Evolutionary conservation across 352 stramenopile species (phyloP), one percentile per base, ranked within the genome.

Genomic region (Pythium insidiosum): DNA sequence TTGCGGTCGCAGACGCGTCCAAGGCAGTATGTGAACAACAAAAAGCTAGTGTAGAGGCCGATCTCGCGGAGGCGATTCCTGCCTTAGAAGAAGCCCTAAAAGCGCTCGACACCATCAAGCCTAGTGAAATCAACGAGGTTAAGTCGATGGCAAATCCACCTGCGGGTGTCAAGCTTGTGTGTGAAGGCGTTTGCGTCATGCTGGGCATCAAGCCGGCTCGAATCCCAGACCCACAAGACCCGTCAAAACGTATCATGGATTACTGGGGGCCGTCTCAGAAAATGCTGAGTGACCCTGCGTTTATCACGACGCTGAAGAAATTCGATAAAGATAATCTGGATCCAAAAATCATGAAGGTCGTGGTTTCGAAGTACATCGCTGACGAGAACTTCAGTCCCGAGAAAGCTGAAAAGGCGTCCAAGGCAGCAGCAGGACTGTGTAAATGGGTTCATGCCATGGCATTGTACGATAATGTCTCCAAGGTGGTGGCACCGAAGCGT

Each of bases 361-460:
- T 97, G 24, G 54, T 63, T 1, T 68, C 74, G 25, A 96, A 95
- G 47, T 97, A 96, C 59, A 92, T 97, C 43, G 72, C 84, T 0
- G 84, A 97, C 41, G 75, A 93, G 16, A 89, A 94, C 22, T 97
- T 98, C 38, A 95, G 79, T 31, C 84, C 85, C 0, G 84, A 95
- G 63, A 94, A 91, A 30, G 85, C 91, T 6, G 82, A 95, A 38
- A 97, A 97, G 50, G 91, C 88, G 0, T 97, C 87, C 6, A 95
- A 96, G 49, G 91, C 91, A 5, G 90, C 90, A 3, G 84, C 88
- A 9, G 90, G 91, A 12, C 53, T 97, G 10, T 97, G 86, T 58
- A 96, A 96, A 49, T 97, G 91, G 92, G 83, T 96, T 5, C 83
- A 91, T 34, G 85, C 92, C 1, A 97, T 98, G 87, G 78, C 88